A percentile compares a stretch with the other conserved stretches of the same genome.
Conservation (phyloP, 371 early-diverging fungal genomes). For the Blakeslea trispora region DNA sequence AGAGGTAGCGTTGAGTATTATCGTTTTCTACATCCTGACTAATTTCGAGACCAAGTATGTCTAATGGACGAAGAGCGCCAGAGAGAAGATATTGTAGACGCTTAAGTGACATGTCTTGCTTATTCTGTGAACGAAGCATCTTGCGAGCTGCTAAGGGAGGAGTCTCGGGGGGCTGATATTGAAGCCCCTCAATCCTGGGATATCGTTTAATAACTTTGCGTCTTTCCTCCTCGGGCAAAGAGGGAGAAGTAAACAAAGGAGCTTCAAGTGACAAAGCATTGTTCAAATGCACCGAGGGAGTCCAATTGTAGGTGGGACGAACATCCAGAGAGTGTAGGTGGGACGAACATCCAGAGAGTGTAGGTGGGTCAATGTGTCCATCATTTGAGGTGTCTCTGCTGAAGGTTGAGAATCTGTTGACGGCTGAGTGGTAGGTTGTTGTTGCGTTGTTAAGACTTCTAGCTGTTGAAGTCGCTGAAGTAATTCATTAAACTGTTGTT, state of each 20-base stretch:
- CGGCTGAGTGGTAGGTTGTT: too few relatives aligned
- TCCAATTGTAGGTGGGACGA: slow-evolving; percentile 8
- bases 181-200: neutral
- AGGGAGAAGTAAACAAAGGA: too few relatives aligned
- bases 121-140: slow-evolving; percentile 2
- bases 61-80: slow-evolving; percentile 4
- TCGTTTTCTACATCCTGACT: neutral
- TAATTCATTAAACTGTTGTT: neutral
- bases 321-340: neutral
- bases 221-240: too few relatives aligned
- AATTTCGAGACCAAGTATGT: slow-evolving; percentile 1
- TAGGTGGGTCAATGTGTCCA: neutral
- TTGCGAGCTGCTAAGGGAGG: slow-evolving; percentile 2
- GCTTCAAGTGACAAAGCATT: neutral
- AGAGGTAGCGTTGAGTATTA: neutral
- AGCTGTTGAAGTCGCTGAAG: neutral
- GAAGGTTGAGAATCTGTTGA: too few relatives aligned
- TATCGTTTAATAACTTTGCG: too few relatives aligned
- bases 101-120: slow-evolving; percentile 11
- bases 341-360: neutral
- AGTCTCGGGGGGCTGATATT: slow-evolving; percentile 11
- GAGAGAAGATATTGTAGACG: neutral
- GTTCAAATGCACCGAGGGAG: neutral
- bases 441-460: slow-evolving; percentile 2
- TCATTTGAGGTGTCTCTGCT: too few relatives aligned